Conservation (phyloP, 768 basidiomycete species). For the Heimioporus sp. region DNA sequence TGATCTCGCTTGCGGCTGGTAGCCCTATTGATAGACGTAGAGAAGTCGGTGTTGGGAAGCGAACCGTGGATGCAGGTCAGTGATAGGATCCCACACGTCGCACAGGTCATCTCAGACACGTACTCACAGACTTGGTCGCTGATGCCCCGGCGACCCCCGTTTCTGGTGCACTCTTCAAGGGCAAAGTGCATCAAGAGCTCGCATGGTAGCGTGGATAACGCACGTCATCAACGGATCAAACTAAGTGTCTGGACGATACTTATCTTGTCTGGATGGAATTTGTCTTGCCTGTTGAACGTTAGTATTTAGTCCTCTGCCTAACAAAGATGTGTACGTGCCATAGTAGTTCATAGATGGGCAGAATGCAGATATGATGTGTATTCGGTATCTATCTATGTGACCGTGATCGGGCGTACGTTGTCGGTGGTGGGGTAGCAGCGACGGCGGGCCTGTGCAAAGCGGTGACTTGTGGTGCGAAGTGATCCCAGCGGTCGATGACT, state of each 20-base stretch:
- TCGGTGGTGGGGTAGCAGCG: too few species aligned
- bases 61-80: conserved; percentile 6
- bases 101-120: neutral
- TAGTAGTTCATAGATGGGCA: too few species aligned
- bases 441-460: too few species aligned
- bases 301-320: neutral
- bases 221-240: neutral
- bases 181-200: conserved; percentile 12
- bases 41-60: neutral
- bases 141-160: neutral
- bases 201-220: neutral
- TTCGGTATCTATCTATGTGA: too few species aligned
- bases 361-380: too few species aligned
- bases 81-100: neutral
- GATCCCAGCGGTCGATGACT: too few species aligned
- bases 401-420: too few species aligned
- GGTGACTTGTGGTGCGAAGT: too few species aligned
- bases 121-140: neutral
- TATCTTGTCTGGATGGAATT: neutral
- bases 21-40: neutral
- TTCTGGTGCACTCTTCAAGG: conserved; percentile 4
- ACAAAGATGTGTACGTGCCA: neutral
- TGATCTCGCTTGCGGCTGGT: conserved; percentile 6
- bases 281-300: neutral
- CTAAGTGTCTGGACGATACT: neutral